Evolutionary conservation across 345 rosid genomes (phyloP), one percentile per base, ranked within the genome.

Genomic region (Cochlearia excelsa): DNA sequence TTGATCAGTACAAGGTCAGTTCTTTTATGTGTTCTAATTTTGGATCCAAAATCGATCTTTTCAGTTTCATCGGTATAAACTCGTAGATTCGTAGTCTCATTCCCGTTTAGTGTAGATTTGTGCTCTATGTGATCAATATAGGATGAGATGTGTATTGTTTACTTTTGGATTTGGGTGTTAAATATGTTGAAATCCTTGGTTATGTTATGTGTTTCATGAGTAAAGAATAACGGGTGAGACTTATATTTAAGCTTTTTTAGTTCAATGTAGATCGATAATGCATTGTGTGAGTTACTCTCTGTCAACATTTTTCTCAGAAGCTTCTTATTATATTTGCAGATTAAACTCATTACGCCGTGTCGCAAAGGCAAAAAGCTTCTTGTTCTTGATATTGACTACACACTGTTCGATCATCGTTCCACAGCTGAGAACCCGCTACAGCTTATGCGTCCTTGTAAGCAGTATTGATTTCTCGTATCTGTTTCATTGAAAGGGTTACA

Each of bases 371-470:
- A 89, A 77, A 93, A 93, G 27, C 77, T 93, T 41, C 97, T 87
- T 49, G 97, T 89, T 64, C 74, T 93, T 69, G 99, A 87, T 74
- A 89, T 93, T 64, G 99, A 93, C 75, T 93, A 93, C 70, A 89
- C 99, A 7, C 73, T 93, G 54, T 87, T 89, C 72, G 99, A 93
- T 79, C 99, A 93, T 52, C 95, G 94, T 26, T 88, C 95, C 51
- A 69, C 91, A 29, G 97, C 99, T 1, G 97, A 93, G 78, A 88
- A 83, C 65, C 95, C 99, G 1, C 78, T 82, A 63, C 78, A 89
- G 66, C 90, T 93, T 61, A 93, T 89, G 97, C 82, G 99, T 4
- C 99, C 97, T 45, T 89, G 97, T 93, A 75, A 77, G 93, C 53
- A 0, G 5, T 33, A 23, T 9, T 45, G 30, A 6, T 26, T 46